Conservation (phyloP, 208 protist species). For the Herpetomonas muscarum region DNA sequence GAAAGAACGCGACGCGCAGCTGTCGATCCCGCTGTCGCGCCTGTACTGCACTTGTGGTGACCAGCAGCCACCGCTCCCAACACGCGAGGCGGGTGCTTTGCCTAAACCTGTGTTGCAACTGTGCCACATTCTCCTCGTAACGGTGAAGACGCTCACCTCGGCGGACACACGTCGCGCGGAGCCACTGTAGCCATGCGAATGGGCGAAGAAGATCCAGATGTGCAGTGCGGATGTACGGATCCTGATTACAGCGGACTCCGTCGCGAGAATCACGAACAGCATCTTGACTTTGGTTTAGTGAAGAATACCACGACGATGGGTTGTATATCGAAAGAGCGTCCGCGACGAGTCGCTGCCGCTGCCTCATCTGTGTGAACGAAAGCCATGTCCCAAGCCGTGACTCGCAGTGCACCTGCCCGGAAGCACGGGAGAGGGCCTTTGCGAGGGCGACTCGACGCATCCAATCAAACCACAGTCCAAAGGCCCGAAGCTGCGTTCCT, state of each 20-base stretch:
- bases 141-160: slow-evolving; percentile 13
- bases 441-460: too few relatives aligned
- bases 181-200: slow-evolving; percentile 26
- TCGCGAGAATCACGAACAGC: slow-evolving; percentile 1
- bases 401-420: too few relatives aligned
- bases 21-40: neutral
- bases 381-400: too few relatives aligned
- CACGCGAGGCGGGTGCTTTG: neutral
- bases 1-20: neutral
- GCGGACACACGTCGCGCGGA: slow-evolving; percentile 13
- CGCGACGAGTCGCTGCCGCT: too few relatives aligned
- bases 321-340: too few relatives aligned
- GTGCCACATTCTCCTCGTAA: neutral
- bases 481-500: too few relatives aligned
- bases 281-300: too few relatives aligned
- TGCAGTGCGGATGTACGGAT: neutral
- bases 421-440: too few relatives aligned
- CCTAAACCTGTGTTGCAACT: neutral
- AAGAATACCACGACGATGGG: too few relatives aligned
- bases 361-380: too few relatives aligned
- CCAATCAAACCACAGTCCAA: too few relatives aligned
- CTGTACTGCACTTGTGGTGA: slow-evolving; percentile 8
- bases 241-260: neutral
- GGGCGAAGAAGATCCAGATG: slow-evolving; percentile 5
- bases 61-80: slow-evolving; percentile 16